Percentiles rank a stretch among this genome's conserved stretches.
Evolutionary conservation across 345 rosid species (phyloP).

Genomic region (Eutrema heterophyllum): DNA sequence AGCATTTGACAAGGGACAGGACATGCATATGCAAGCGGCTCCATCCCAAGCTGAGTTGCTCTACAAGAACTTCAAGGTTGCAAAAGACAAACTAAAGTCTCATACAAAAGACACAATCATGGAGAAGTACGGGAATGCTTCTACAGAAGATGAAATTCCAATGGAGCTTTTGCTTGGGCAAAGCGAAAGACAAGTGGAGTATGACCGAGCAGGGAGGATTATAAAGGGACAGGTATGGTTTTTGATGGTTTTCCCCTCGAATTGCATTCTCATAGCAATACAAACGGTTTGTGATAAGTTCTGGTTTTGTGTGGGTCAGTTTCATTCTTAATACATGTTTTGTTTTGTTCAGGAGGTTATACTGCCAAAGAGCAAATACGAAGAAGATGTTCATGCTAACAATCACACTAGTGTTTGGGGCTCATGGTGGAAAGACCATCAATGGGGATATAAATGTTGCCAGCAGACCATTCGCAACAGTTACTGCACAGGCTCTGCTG

Average conservation of each 20-base stretch:
- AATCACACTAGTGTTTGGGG: slow-evolving; percentile 90
- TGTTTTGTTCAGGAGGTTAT: slow-evolving; percentile 43
- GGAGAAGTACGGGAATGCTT: slow-evolving; percentile 62
- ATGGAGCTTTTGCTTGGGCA: slow-evolving; percentile 62
- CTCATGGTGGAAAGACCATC: slow-evolving; percentile 91
- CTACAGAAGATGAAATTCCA: slow-evolving; percentile 53
- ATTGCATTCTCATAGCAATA: neutral
- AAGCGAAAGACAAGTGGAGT: slow-evolving; percentile 66
- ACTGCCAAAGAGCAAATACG: slow-evolving; percentile 69
- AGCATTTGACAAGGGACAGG: slow-evolving; percentile 59
- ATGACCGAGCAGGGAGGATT: slow-evolving; percentile 60
- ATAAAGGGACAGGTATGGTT: slow-evolving; percentile 51
- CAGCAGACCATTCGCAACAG: slow-evolving; percentile 72
- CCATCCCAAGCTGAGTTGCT: slow-evolving; percentile 73
- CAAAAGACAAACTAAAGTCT: slow-evolving; percentile 50
- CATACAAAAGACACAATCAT: slow-evolving; percentile 46
- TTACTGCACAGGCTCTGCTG: slow-evolving; percentile 89
- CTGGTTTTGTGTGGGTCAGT: neutral
- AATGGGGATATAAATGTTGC: slow-evolving; percentile 91
- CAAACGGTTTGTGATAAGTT: neutral
- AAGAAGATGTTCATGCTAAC: slow-evolving; percentile 51
- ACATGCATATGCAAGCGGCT: slow-evolving; percentile 67
- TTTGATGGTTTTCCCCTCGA: neutral
- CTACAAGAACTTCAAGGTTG: slow-evolving; percentile 40
- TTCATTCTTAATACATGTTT: neutral